Conservation (phyloP, 768 basidiomycete genomes). For the Russula ochroleuca region DNA sequence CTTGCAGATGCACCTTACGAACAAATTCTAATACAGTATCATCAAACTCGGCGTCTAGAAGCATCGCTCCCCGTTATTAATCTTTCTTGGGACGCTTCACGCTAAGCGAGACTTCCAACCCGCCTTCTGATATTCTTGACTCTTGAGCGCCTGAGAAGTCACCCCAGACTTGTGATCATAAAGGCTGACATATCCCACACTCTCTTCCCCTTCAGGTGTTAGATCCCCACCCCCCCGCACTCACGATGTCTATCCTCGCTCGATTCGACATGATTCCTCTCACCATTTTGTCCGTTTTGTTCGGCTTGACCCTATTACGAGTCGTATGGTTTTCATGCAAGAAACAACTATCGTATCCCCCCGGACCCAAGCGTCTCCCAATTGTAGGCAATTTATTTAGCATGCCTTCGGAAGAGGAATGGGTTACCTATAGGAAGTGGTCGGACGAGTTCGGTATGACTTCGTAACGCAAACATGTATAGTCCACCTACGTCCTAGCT, state of each 20-base stretch:
- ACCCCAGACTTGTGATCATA: background rate
- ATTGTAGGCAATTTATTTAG: constrained; percentile 27
- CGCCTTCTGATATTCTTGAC: background rate
- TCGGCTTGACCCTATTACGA: background rate
- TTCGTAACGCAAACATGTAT: background rate
- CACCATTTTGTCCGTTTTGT: background rate
- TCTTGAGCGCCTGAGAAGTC: background rate
- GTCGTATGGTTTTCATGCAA: background rate
- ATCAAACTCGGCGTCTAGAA: background rate
- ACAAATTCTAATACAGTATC: too few species aligned
- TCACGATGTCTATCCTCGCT: background rate
- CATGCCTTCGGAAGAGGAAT: constrained; percentile 25
- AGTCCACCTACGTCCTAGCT: background rate
- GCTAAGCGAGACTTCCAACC: background rate
- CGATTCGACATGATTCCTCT: background rate
- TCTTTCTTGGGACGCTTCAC: background rate
- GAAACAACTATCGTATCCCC: background rate
- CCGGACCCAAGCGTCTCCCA: constrained; percentile 26
- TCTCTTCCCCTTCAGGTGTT: background rate
- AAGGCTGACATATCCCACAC: background rate
- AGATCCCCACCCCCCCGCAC: background rate
- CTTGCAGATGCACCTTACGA: too few species aligned
- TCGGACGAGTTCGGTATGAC: constrained; percentile 28
- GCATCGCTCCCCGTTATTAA: background rate
- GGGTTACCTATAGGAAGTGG: constrained; percentile 20